A percentile compares a stretch with the other conserved stretches of the same genome.
Conservation (phyloP, 176 grass and related monocot genomes). For the Metroxylon sagu region DNA sequence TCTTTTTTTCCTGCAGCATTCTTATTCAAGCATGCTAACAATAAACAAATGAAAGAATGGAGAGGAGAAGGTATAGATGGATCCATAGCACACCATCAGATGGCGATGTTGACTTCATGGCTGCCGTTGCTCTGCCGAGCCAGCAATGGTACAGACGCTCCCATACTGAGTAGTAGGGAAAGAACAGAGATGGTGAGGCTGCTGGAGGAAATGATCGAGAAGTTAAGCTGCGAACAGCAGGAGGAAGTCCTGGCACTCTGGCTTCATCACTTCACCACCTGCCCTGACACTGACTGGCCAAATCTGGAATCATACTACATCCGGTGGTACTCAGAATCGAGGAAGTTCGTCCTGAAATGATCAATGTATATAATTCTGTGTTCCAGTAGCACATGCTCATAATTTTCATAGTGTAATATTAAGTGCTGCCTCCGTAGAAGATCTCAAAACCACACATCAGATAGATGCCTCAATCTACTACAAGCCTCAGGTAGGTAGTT, state of each 20-base stretch:
- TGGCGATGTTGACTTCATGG: slow-evolving; percentile 60
- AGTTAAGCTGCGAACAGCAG: slow-evolving; percentile 63
- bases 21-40: slow-evolving; percentile 56
- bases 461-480: too few relatives aligned
- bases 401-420: too few relatives aligned
- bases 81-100: slow-evolving; percentile 8
- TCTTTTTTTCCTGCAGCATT: slow-evolving; percentile 35
- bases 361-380: not conserved
- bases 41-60: slow-evolving; percentile 36
- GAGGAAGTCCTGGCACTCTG: slow-evolving; percentile 64
- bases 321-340: slow-evolving; percentile 65
- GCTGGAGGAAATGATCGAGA: slow-evolving; percentile 55
- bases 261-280: slow-evolving; percentile 64
- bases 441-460: too few relatives aligned
- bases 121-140: slow-evolving; percentile 68
- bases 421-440: too few relatives aligned
- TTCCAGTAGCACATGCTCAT: too few relatives aligned
- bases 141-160: slow-evolving; percentile 49
- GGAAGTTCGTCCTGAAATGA: slow-evolving; percentile 34
- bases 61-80: slow-evolving; percentile 11
- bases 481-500: too few relatives aligned
- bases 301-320: slow-evolving; percentile 66
- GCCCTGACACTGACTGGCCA: slow-evolving; percentile 78
- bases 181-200: slow-evolving; percentile 56
- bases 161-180: slow-evolving; percentile 49